Percentiles rank a stretch among this genome's conserved stretches.
phyloP scores from a whole-genome alignment of 352 stramenopile genomes.

The Phytophthora kernoviae region DNA sequence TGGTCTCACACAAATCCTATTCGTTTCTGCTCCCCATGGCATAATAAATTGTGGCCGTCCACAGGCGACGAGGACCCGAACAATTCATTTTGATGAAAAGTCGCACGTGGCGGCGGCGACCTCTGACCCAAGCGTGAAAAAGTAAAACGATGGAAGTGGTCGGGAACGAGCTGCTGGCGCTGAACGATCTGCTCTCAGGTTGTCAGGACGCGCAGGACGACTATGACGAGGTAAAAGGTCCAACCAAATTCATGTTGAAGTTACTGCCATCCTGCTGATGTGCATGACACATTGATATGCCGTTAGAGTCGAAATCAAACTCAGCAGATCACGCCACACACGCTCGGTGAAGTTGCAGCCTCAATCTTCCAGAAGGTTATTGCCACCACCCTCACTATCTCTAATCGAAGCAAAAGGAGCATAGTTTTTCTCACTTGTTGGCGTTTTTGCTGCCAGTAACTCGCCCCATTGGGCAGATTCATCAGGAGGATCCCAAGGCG shows the following conservation, averaged over 20 bases:
- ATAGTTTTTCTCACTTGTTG: not conserved
- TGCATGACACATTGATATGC: too few species aligned
- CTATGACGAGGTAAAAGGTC: conserved; percentile 32
- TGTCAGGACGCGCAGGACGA: conserved; percentile 27
- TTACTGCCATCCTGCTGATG: too few species aligned
- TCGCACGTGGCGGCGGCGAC: conserved; percentile 15
- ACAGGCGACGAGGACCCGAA: too few species aligned
- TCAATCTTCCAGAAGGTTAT: conserved; percentile 38
- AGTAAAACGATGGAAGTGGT: conserved; percentile 39
- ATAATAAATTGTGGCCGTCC: conserved; percentile 1
- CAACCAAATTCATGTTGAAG: too few species aligned
- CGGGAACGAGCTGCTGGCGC: conserved; percentile 34
- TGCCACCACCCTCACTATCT: not conserved
- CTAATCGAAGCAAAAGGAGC: not conserved
- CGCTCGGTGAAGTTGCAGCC: conserved; percentile 23
- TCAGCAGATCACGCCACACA: conserved; percentile 26
- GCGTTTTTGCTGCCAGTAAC: conserved; percentile 36
- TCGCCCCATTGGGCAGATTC: conserved; percentile 77
- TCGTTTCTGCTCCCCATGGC: not conserved
- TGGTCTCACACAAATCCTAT: conserved; percentile 1
- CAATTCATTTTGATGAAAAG: conserved; percentile 22
- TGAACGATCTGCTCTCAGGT: conserved; percentile 38
- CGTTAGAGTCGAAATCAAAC: conserved; percentile 16
- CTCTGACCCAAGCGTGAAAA: conserved; percentile 4
- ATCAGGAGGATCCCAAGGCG: conserved; percentile 55